phyloP scores from a whole-genome alignment of 169 alveolate genomes.

The Cryptosporidium tyzzeri region DNA sequence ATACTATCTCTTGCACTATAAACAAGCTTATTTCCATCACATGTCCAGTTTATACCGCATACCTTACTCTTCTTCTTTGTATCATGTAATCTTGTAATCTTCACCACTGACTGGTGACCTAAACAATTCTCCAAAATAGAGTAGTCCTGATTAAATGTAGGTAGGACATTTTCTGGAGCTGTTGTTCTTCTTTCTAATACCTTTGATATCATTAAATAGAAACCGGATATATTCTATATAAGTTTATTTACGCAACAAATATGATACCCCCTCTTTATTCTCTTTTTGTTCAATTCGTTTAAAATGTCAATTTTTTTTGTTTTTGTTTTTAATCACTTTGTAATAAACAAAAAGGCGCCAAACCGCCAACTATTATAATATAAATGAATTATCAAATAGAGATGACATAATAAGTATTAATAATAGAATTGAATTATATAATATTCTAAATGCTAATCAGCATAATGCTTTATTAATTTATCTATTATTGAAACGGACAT shows the following conservation, averaged over 20 bases:
- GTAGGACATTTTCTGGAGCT: conserved; percentile 55
- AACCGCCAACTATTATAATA: not conserved
- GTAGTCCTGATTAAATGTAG: conserved; percentile 17
- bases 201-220: conserved; percentile 9
- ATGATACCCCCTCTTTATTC: not conserved
- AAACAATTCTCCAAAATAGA: conserved; percentile 26
- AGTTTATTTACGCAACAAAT: not conserved
- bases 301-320: not conserved
- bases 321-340: no score
- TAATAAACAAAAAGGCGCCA: conserved; percentile 10
- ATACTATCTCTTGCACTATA: conserved; percentile 25
- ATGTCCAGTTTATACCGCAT: conserved; percentile 48
- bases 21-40: conserved; percentile 36
- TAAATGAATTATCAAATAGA: not conserved
- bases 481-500: conserved; percentile 24
- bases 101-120: conserved; percentile 35
- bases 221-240: not conserved
- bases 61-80: conserved; percentile 29
- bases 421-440: not conserved
- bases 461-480: conserved; percentile 12
- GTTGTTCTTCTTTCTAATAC: conserved; percentile 32
- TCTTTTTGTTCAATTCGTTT: not conserved
- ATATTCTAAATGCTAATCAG: not conserved
- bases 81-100: conserved; percentile 60
- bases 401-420: not conserved